phyloP scores from a whole-genome alignment of 2,329 filamentous ascomycete species.

The Fusarium euwallaceae region DNA sequence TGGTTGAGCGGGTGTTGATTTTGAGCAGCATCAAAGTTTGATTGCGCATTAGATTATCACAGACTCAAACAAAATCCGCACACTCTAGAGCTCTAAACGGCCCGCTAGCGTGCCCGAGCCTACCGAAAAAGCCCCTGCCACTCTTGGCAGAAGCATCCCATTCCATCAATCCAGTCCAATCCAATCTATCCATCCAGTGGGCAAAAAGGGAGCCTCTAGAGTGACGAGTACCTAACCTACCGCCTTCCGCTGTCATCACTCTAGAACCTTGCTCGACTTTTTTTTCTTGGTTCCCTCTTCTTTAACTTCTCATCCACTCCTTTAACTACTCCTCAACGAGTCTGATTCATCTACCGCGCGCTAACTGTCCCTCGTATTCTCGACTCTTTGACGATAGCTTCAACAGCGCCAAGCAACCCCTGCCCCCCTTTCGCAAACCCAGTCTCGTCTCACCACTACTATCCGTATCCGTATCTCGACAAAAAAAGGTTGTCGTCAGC shows the following conservation, averaged over 20 bases:
- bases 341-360: not conserved
- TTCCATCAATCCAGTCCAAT: conserved; percentile 6
- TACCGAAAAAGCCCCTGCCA: conserved; percentile 41
- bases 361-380: too few relatives aligned
- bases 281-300: conserved; percentile 21
- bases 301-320: conserved; percentile 46
- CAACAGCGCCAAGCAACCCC: conserved; percentile 40
- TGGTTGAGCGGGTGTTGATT: conserved; percentile 26
- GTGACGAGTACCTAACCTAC: conserved; percentile 23
- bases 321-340: conserved; percentile 26
- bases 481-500: conserved; percentile 10
- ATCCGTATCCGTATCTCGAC: conserved; percentile 36
- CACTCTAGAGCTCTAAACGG: conserved; percentile 31
- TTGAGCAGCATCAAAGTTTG: too few relatives aligned
- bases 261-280: conserved; percentile 23
- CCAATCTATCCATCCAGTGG: not conserved
- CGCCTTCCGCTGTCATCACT: conserved; percentile 36
- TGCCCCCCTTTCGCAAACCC: conserved; percentile 42
- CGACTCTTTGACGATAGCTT: conserved; percentile 22
- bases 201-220: conserved; percentile 24
- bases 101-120: conserved; percentile 41
- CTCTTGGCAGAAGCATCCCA: conserved; percentile 43
- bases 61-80: conserved; percentile 9
- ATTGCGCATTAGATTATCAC: conserved; percentile 17
- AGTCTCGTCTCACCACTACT: conserved; percentile 34